Evolutionary conservation across 345 rosid genomes (phyloP).

Genomic region (Gossypium sturtianum): DNA sequence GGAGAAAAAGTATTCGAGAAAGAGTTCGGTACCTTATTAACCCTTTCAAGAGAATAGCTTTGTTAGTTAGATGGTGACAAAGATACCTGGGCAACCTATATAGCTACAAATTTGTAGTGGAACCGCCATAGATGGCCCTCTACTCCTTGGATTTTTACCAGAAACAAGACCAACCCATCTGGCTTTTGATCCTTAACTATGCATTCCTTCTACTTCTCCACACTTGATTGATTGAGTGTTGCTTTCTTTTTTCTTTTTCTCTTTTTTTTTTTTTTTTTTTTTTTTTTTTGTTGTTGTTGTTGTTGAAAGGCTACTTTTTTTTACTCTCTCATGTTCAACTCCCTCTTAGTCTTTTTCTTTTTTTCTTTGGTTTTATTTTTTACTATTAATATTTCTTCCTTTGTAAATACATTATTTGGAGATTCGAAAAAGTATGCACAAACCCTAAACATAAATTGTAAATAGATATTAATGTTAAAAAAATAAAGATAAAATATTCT

Average conservation of each 20-base stretch:
- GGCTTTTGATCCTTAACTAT: background rate
- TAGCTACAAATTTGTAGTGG: background rate
- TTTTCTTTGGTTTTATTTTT: too few relatives aligned
- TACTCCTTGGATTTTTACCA: background rate
- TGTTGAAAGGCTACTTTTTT: too few relatives aligned
- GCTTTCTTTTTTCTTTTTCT: background rate
- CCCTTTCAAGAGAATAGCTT: background rate
- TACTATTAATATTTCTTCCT: too few relatives aligned
- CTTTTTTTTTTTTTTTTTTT: too few relatives aligned
- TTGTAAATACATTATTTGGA: too few relatives aligned
- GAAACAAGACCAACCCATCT: background rate
- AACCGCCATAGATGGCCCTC: conserved; percentile 1
- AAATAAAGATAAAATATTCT: too few relatives aligned
- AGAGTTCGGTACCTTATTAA: background rate
- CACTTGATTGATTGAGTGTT: background rate
- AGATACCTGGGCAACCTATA: background rate
- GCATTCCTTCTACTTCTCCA: background rate
- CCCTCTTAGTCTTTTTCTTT: too few relatives aligned
- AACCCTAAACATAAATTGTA: too few relatives aligned
- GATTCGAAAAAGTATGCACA: too few relatives aligned
- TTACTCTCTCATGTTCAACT: too few relatives aligned
- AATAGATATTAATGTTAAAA: too few relatives aligned
- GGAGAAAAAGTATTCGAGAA: background rate
- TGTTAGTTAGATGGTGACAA: background rate
- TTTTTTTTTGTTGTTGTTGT: too few relatives aligned